These are phyloP conservation scores for Yamadazyma olivae DNA, from an alignment of 805 yeast genomes.

Conservation along the genomic window DNA sequence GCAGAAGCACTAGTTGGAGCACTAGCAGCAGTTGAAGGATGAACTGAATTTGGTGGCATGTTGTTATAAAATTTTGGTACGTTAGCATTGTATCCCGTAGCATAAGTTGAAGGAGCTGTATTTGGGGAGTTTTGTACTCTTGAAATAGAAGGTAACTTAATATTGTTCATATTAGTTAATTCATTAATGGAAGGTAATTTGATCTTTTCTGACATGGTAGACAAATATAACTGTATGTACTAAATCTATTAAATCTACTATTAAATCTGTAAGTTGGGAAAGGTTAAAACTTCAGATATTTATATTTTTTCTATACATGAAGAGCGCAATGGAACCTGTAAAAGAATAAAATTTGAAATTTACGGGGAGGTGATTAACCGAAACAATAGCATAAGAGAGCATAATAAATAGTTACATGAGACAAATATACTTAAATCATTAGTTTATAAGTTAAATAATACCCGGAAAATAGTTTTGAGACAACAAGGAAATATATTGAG, in stretches of 20 bases:
- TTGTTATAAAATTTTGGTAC: not conserved
- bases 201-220: constrained; percentile 10
- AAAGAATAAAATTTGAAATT: too few species aligned
- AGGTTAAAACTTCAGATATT: not conserved
- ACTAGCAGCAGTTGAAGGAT: not conserved
- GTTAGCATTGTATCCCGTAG: not conserved
- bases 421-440: too few species aligned
- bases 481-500: too few species aligned
- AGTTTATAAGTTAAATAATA: too few species aligned
- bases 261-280: too few species aligned
- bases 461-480: too few species aligned
- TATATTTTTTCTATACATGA: not conserved
- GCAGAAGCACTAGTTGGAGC: not conserved
- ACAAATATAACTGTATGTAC: not conserved
- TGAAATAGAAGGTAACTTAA: constrained; percentile 9
- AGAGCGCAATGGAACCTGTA: too few species aligned
- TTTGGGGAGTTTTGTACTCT: not conserved
- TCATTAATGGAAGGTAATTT: constrained; percentile 27
- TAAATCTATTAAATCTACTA: not conserved
- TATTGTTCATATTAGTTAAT: constrained; percentile 14
- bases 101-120: not conserved
- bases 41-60: constrained; percentile 1
- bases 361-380: too few species aligned
- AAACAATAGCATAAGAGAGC: too few species aligned
- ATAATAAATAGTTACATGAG: too few species aligned